Conservation (phyloP, 768 basidiomycete species). For the Austroboletus festivus region DNA sequence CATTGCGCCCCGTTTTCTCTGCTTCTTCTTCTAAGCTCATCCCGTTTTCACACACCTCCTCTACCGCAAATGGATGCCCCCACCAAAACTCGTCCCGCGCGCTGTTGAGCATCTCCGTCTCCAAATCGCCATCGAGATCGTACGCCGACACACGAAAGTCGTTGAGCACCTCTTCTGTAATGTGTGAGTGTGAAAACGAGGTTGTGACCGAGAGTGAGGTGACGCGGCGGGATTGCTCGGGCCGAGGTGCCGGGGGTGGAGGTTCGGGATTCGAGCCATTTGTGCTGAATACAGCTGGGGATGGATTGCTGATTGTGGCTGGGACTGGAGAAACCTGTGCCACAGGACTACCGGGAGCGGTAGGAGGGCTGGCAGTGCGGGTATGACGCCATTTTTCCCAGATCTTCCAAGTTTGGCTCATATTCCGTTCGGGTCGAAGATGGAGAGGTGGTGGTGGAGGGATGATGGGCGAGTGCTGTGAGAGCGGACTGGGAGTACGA, state of each 20-base stretch:
- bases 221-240: conserved; percentile 15
- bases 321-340: neutral
- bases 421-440: conserved; percentile 1
- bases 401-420: conserved; percentile 12
- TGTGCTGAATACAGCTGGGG: neutral
- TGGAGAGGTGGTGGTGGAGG: conserved; percentile 2
- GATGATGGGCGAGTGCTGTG: neutral
- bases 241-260: conserved; percentile 2
- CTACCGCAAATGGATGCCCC: conserved; percentile 12
- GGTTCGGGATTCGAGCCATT: neutral
- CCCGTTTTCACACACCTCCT: neutral
- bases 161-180: conserved; percentile 23
- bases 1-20: conserved; percentile 5
- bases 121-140: conserved; percentile 26
- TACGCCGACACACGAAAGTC: conserved; percentile 22
- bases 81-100: conserved; percentile 20
- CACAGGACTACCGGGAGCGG: neutral
- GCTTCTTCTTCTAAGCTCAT: neutral
- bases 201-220: conserved; percentile 22
- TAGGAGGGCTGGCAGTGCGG: neutral
- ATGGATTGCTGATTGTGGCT: neutral
- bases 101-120: conserved; percentile 24
- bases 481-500: neutral
- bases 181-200: conserved; percentile 22
- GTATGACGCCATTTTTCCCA: conserved; percentile 15